phyloP scores from a whole-genome alignment of 495 filamentous ascomycete genomes.

The Xylaria cubensis region DNA sequence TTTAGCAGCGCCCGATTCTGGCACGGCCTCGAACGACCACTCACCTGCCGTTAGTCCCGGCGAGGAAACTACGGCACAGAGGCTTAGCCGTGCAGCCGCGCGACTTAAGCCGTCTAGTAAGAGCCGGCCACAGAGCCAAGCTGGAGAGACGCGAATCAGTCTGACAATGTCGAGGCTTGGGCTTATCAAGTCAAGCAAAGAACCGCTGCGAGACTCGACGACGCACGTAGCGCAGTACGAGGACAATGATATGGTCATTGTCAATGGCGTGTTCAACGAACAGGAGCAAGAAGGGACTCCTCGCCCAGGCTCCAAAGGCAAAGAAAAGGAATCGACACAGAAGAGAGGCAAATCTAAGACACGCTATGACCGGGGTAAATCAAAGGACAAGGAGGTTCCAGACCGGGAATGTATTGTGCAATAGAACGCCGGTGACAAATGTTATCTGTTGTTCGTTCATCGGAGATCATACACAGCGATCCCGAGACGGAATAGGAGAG shows the following conservation, averaged over 20 bases:
- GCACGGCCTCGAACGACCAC: constrained; percentile 44
- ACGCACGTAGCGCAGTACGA: constrained; percentile 42
- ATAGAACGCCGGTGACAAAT: constrained; percentile 13
- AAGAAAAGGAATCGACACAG: constrained; percentile 47
- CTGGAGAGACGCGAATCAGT: constrained; percentile 70
- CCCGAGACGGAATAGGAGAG: background rate
- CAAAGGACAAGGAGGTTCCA: constrained; percentile 52
- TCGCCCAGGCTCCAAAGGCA: constrained; percentile 22
- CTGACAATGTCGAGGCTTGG: constrained; percentile 70
- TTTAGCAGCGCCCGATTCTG: constrained; percentile 47
- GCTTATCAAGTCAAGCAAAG: constrained; percentile 58
- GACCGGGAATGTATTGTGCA: constrained; percentile 72
- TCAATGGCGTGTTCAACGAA: constrained; percentile 50
- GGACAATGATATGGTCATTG: constrained; percentile 44
- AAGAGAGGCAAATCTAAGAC: constrained; percentile 55
- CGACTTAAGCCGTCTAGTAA: constrained; percentile 61
- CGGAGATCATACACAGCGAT: background rate
- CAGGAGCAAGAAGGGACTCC: constrained; percentile 43
- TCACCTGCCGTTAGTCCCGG: constrained; percentile 51
- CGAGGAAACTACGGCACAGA: constrained; percentile 58
- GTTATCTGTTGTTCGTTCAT: background rate
- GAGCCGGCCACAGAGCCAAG: constrained; percentile 71
- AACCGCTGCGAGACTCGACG: constrained; percentile 46
- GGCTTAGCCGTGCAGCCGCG: constrained; percentile 66
- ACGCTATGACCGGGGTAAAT: constrained; percentile 48